Base-by-base conservation (phyloP, 257 asterid species). In the Buddleja alternifolia region DNA sequence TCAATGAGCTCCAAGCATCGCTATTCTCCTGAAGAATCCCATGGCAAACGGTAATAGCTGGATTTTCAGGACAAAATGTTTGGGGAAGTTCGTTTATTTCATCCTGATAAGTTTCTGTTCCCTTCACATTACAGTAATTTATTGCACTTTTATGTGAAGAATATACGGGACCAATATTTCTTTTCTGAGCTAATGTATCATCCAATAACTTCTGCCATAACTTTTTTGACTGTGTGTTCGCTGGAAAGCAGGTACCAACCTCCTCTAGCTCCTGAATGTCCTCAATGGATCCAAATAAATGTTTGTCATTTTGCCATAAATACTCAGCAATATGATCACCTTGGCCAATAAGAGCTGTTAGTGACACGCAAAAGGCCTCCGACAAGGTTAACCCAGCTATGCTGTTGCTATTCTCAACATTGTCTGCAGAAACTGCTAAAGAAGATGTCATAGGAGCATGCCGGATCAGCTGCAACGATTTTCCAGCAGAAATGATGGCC, bases 401-500 rank as follows among this genome's bases (percentile, higher is more conserved):
- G 66, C 77, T 72, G 45, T 77, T 72, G 45, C 75, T 77, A 66
- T 63, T 75, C 47, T 74, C 82, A 69, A 56, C 61, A 47, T 69
- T 74, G 46, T 72, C 68, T 10, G 78, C 64, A 69, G 85, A 80
- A 63, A 61, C 75, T 58, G 81, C 67, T 63, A 73, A 72, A 69
- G 55, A 60, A 63, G 95, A 83, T 70, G 66, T 67, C 70, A 77
- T 16, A 24, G 95, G 96, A 83, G 95, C 82, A 85, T 86, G 95
- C 15, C 82, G 81, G 59, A 91, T 88, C 69, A 91, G 90, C 86
- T 94, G 97, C 85, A 94, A 78, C 14, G 99, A 94, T 79, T 94
- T 94, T 69, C 99, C 99, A 56, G 96, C 90, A 80, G 99, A 94
- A 75, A 94, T 85, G 42, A 91, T 89, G 52, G 86, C 83, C 82